Base-by-base conservation (phyloP, 495 filamentous ascomycete species). In the Paragyromitra xinjiangensis region DNA sequence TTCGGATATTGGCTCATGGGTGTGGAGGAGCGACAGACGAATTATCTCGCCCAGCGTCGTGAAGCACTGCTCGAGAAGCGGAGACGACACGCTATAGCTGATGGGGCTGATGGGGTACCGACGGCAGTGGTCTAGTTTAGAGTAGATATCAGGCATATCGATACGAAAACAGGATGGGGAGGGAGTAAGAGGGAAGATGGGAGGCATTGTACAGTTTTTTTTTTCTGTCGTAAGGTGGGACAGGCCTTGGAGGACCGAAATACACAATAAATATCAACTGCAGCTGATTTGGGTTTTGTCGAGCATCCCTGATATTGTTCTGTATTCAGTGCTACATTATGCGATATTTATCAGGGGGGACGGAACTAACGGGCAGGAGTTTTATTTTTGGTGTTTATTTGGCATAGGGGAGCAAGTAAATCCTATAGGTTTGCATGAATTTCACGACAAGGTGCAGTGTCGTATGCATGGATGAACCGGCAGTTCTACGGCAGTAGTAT, bases 1-100 rank as follows among this genome's bases (percentile, higher is more conserved):
- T 97, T 99, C 84, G 95, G 95, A 68, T 98, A 98, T 88, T 98
- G 94, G 93, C 85, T 99, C 78, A 89, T 91, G 86, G 92, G 92
- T 68, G 92, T 98, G 51, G 92, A 96, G 83, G 83, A 90, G 81
- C 87, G 90, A 73, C 95, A 98, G 85, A 86, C 89, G 63, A 88
- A 87, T 71, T 87, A 94, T 66, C 86, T 99, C 55, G 86, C 88
- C 77, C 91, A 93, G 83, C 91, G 94, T 80, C 91, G 91, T 83
- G 88, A 91, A 78, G 83, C 85, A 45, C 88, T 99, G 79, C 85
- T 98, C 24, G 96, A 97, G 85, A 99, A 98, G 90, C 86, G 94
- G 83, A 90, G 88, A 83, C 85, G 94, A 84, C 87, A 91, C 83
- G 91, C 91, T 61, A 87, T 90, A 83, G 85, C 88, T 51, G 88